Conservation (phyloP, 306 rosid species). For the Inga oerstediana region DNA sequence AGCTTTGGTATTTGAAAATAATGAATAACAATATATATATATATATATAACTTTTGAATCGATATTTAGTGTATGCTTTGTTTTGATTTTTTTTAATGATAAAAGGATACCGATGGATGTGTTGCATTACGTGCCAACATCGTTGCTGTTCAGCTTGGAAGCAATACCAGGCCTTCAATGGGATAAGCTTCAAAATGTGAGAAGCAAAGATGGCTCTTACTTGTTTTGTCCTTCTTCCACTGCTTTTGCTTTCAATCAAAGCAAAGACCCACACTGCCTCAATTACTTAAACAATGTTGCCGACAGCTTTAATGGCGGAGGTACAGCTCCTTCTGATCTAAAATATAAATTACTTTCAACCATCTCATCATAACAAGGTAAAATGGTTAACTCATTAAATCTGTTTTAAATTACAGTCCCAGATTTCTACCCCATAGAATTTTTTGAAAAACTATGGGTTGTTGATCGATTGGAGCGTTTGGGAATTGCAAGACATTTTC, state of each 20-base stretch:
- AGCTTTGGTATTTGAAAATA: neutral
- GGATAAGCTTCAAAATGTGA: neutral
- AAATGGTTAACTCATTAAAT: too few species aligned
- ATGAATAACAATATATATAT: neutral
- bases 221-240: neutral
- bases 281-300: neutral
- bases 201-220: neutral
- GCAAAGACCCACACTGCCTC: neutral
- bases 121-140: neutral
- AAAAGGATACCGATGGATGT: neutral
- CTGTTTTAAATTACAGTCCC: neutral
- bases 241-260: neutral
- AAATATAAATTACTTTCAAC: too few species aligned
- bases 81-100: neutral
- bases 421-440: neutral
- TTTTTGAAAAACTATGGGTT: neutral
- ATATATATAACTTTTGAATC: too few species aligned
- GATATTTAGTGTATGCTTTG: neutral
- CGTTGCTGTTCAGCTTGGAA: neutral
- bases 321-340: too few species aligned
- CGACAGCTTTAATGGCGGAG: neutral
- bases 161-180: neutral
- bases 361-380: too few species aligned
- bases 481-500: neutral
- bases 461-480: neutral